These are phyloP conservation scores for Aspergillus funiculosus DNA, from an alignment of 495 filamentous ascomycete genomes.

Conservation along the genomic window DNA sequence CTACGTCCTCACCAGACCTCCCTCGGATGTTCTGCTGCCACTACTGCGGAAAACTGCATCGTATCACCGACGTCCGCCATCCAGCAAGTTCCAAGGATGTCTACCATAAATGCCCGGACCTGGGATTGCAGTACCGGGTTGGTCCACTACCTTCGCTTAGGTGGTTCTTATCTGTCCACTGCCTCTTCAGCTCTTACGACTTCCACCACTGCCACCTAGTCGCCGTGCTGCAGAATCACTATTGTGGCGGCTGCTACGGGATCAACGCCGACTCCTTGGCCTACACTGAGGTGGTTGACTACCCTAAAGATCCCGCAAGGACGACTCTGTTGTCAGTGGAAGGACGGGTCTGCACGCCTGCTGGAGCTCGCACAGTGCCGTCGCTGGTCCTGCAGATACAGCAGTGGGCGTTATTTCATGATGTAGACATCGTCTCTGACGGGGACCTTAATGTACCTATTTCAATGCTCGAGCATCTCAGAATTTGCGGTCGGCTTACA, in stretches of 20 bases:
- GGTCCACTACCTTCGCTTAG: neutral
- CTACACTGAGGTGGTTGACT: neutral
- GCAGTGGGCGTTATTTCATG: neutral
- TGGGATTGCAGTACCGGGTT: too few species aligned
- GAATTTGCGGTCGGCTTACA: neutral
- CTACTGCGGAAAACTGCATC: neutral
- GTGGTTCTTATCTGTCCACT: too few species aligned
- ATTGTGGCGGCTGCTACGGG: too few species aligned
- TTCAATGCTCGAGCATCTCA: neutral
- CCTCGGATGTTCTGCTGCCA: conserved; percentile 1
- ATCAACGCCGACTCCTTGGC: neutral
- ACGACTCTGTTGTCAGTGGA: neutral
- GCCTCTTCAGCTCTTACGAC: neutral
- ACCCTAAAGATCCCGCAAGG: neutral
- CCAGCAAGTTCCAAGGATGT: neutral
- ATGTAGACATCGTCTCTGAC: neutral
- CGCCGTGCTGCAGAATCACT: too few species aligned
- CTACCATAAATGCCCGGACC: too few species aligned
- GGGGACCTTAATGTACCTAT: too few species aligned
- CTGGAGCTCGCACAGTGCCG: too few species aligned
- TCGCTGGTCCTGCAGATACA: neutral
- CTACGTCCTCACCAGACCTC: neutral
- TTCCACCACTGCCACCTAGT: neutral
- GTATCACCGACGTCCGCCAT: neutral
- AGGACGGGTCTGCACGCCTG: neutral